Percentiles rank a stretch among this genome's conserved stretches.
phyloP scores from a whole-genome alignment of 176 grass and related monocot genomes.

The Carex kokanica region DNA sequence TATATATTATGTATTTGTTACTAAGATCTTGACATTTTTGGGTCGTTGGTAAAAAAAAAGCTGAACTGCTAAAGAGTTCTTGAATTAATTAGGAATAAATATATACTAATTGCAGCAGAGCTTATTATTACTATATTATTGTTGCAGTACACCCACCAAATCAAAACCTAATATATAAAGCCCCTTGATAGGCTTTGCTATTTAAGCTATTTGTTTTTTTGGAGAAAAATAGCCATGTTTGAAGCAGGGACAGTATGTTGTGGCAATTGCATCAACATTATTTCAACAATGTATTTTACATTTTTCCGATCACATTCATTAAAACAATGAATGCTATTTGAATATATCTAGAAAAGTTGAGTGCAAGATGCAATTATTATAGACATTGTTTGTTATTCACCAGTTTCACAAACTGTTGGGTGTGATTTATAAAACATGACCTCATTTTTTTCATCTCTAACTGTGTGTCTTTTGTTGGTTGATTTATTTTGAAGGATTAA shows the following conservation, averaged over 20 bases:
- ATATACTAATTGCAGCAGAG: background rate
- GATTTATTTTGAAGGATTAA: conserved; percentile 60
- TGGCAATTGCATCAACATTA: background rate
- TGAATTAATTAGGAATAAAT: background rate
- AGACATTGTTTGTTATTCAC: background rate
- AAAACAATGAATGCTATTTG: background rate
- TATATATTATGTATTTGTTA: background rate
- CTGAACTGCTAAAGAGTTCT: background rate
- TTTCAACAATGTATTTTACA: background rate
- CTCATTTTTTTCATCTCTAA: background rate
- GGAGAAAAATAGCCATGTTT: background rate
- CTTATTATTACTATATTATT: background rate
- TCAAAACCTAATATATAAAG: background rate
- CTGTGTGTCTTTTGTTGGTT: background rate
- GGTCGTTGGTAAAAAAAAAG: background rate
- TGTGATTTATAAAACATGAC: background rate
- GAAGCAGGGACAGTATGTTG: background rate
- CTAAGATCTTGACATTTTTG: background rate
- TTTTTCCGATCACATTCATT: background rate
- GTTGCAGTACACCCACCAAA: background rate
- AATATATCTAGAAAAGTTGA: background rate
- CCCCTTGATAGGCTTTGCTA: background rate
- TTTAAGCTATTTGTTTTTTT: background rate
- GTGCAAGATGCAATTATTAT: background rate
- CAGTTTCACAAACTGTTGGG: background rate